Conservation (phyloP, 306 rosid genomes). For the Calophaca sinica region DNA sequence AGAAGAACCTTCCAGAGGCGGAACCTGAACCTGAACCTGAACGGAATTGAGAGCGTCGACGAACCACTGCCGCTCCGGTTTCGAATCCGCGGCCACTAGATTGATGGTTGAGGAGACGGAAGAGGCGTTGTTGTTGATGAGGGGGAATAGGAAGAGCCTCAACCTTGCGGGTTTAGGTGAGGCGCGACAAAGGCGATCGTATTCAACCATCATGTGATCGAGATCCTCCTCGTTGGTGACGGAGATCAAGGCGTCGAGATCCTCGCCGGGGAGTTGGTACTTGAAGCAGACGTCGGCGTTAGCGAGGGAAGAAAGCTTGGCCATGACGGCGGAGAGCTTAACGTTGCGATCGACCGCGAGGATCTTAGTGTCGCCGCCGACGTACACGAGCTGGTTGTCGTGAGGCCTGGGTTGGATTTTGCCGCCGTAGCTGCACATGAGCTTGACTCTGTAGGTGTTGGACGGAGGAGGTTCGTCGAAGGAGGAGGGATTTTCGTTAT, state of each 20-base stretch:
- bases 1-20: conserved; percentile 51
- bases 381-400: conserved; percentile 77
- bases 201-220: conserved; percentile 85
- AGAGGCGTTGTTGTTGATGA: background rate
- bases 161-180: conserved; percentile 78
- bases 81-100: conserved; percentile 47
- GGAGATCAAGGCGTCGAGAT: conserved; percentile 88
- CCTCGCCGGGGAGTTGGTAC: conserved; percentile 92
- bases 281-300: conserved; percentile 62
- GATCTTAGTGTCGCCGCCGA: conserved; percentile 92
- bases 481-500: conserved; percentile 58
- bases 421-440: conserved; percentile 90
- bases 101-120: conserved; percentile 44
- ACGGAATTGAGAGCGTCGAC: conserved; percentile 85
- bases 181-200: conserved; percentile 71
- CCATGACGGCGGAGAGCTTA: conserved; percentile 56
- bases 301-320: conserved; percentile 66
- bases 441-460: conserved; percentile 59
- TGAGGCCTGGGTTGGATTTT: conserved; percentile 77
- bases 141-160: conserved; percentile 72
- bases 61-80: conserved; percentile 80
- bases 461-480: conserved; percentile 61
- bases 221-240: conserved; percentile 89
- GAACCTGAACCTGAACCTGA: conserved; percentile 52
- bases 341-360: conserved; percentile 74